Percentiles rank a stretch among this genome's conserved stretches.
Conservation (phyloP, 2,329 filamentous ascomycete species). For the Zymoseptoria ardabiliae region DNA sequence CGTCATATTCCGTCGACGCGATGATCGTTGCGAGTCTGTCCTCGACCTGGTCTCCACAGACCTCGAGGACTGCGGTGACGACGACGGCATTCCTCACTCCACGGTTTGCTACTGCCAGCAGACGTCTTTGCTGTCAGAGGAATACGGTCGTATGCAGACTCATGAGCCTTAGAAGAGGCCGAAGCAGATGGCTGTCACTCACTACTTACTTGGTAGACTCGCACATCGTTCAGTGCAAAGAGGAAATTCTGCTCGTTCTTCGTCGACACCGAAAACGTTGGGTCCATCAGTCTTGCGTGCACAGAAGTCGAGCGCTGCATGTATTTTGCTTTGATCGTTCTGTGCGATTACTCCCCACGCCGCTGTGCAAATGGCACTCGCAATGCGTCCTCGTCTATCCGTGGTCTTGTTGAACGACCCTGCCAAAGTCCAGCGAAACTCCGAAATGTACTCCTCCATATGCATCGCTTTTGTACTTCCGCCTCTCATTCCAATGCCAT, state of each 20-base stretch:
- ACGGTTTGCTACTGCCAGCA: too few relatives aligned
- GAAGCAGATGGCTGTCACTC: neutral
- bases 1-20: too few relatives aligned
- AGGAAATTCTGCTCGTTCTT: too few relatives aligned
- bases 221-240: too few relatives aligned
- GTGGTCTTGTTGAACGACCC: neutral
- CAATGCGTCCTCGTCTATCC: neutral
- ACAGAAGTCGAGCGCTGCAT: neutral
- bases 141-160: neutral
- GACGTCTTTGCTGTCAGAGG: too few relatives aligned
- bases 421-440: neutral
- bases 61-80: too few relatives aligned
- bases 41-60: too few relatives aligned
- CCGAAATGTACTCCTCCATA: neutral
- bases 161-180: neutral
- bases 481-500: neutral
- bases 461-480: neutral
- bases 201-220: neutral
- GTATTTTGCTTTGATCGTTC: neutral
- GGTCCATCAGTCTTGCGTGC: too few relatives aligned
- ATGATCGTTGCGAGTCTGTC: too few relatives aligned
- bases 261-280: too few relatives aligned
- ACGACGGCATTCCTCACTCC: too few relatives aligned
- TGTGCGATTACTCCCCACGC: neutral
- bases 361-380: neutral